These are phyloP conservation scores for Ailanthus altissimus DNA, from an alignment of 345 rosid species.

Conservation along the genomic window DNA sequence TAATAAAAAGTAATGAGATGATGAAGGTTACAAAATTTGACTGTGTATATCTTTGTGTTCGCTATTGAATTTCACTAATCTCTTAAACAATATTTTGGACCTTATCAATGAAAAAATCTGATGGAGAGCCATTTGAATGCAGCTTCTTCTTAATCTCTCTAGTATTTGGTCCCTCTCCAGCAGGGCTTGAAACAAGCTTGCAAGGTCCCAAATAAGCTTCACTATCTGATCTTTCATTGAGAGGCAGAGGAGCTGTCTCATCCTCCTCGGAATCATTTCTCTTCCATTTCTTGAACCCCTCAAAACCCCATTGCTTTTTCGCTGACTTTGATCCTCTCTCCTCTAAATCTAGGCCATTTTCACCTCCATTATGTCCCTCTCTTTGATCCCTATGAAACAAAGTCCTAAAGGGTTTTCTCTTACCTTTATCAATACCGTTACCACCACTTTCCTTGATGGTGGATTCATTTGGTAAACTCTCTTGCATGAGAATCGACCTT, in stretches of 20 bases:
- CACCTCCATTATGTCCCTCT: constrained; percentile 23
- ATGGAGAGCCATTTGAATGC: constrained; percentile 62
- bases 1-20: constrained; percentile 1
- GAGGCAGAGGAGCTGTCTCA: constrained; percentile 61
- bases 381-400: constrained; percentile 45
- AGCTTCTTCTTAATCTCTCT: constrained; percentile 64
- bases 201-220: constrained; percentile 38
- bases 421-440: constrained; percentile 32
- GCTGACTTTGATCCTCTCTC: constrained; percentile 46
- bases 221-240: constrained; percentile 50
- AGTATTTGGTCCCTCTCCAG: constrained; percentile 67
- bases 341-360: constrained; percentile 23
- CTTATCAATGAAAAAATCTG: constrained; percentile 79
- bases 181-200: constrained; percentile 39
- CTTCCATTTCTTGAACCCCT: constrained; percentile 71
- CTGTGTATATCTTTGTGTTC: too few species aligned
- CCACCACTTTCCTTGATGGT: constrained; percentile 26
- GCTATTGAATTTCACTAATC: neutral
- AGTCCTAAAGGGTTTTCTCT: constrained; percentile 54
- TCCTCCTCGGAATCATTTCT: constrained; percentile 60
- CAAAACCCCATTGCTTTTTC: constrained; percentile 65
- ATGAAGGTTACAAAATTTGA: neutral
- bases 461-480: constrained; percentile 33
- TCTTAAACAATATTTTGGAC: constrained; percentile 20
- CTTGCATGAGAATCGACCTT: constrained; percentile 57